Conservation (phyloP, 805 yeast genomes). For the Hanseniaspora singularis region DNA sequence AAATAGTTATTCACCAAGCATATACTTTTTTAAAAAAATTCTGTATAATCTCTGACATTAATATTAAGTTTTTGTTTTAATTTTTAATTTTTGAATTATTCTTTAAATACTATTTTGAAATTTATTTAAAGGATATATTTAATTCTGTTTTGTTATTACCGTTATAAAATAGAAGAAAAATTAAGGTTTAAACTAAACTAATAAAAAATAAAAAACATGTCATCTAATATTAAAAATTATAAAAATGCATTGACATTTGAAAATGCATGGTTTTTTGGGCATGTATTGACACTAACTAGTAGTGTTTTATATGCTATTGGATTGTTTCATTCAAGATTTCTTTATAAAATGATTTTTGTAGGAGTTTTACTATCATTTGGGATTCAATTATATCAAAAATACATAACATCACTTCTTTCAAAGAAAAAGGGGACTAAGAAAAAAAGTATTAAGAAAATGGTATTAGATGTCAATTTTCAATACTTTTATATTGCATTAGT, state of each 20-base stretch:
- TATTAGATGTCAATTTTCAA: slow-evolving; percentile 59
- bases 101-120: too few species aligned
- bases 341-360: slow-evolving; percentile 49
- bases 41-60: too few species aligned
- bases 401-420: slow-evolving; percentile 24
- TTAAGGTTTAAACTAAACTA: too few species aligned
- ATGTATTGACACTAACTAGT: slow-evolving; percentile 36
- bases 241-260: slow-evolving; percentile 28
- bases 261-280: slow-evolving; percentile 68
- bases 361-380: slow-evolving; percentile 66
- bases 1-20: too few species aligned
- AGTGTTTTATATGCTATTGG: slow-evolving; percentile 31
- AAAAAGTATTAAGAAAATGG: slow-evolving; percentile 24
- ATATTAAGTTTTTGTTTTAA: too few species aligned
- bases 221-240: neutral
- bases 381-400: slow-evolving; percentile 56
- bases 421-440: slow-evolving; percentile 19
- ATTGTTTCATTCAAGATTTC: slow-evolving; percentile 29
- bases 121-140: too few species aligned
- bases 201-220: too few species aligned
- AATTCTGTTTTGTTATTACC: too few species aligned
- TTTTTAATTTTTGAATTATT: too few species aligned
- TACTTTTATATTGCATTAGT: slow-evolving; percentile 48
- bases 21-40: too few species aligned
- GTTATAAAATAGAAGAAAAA: too few species aligned